Conservation (phyloP, 345 rosid genomes). For the Syzygium jambos region DNA sequence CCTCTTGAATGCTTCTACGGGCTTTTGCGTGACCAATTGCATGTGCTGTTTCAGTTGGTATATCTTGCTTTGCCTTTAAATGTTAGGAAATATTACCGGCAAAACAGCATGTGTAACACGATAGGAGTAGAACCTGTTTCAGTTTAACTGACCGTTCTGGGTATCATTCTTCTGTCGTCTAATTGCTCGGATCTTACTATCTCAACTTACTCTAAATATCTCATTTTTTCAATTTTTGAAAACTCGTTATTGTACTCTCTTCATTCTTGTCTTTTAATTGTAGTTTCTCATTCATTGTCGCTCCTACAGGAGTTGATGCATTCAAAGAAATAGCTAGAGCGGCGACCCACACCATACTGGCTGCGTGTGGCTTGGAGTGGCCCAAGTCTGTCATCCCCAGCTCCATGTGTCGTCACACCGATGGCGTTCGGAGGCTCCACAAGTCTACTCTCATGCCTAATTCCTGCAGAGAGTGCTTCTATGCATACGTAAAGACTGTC, state of each 20-base stretch:
- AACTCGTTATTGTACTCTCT: not conserved
- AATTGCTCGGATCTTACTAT: not conserved
- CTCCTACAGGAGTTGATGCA: constrained; percentile 19
- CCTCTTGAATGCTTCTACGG: no score
- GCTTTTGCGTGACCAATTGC: no score
- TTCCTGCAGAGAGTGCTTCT: constrained; percentile 40
- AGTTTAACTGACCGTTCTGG: not conserved
- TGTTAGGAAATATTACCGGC: no score
- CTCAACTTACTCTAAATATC: not conserved
- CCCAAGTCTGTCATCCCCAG: constrained; percentile 10
- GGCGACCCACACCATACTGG: constrained; percentile 46
- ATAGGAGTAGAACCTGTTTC: no score
- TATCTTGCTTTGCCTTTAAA: no score
- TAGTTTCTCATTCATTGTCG: not conserved
- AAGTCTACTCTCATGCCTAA: constrained; percentile 23
- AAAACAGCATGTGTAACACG: no score
- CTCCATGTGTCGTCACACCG: constrained; percentile 19
- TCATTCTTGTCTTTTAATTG: not conserved
- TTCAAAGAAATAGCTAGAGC: constrained; percentile 45
- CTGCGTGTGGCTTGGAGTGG: constrained; percentile 35
- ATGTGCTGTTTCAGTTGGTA: no score
- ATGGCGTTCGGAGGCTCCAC: not conserved
- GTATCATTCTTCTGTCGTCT: not conserved
- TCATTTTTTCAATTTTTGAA: not conserved
- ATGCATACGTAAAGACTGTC: constrained; percentile 29